Percentiles rank a stretch among this genome's conserved stretches.
Conservation (phyloP, 106 monocot genomes). For the Dendrobium catenatum region DNA sequence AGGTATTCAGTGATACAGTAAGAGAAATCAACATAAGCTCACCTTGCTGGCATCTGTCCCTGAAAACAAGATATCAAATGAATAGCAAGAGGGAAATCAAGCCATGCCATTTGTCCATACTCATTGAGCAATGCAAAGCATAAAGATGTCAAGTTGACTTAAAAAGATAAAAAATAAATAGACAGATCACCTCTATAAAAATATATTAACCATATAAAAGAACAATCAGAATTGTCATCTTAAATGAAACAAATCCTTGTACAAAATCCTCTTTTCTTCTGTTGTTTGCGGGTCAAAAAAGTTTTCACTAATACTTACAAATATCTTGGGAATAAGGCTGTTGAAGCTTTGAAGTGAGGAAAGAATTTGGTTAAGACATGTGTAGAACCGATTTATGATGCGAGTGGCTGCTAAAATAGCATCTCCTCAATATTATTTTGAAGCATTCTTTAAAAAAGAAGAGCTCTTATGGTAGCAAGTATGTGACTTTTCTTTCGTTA, state of each 20-base stretch:
- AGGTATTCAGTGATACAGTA: neutral
- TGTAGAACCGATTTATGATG: too few relatives aligned
- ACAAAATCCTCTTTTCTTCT: neutral
- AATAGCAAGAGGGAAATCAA: neutral
- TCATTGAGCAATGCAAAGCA: neutral
- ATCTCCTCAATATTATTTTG: too few relatives aligned
- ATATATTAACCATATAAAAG: neutral
- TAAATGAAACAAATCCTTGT: neutral
- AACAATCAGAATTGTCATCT: neutral
- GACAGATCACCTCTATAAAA: neutral
- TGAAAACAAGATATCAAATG: conserved; percentile 2
- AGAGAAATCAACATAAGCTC: neutral
- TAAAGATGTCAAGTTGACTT: neutral
- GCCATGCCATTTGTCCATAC: neutral
- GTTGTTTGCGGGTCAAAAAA: neutral
- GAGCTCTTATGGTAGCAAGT: too few relatives aligned
- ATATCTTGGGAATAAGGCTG: too few relatives aligned
- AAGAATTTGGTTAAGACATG: too few relatives aligned
- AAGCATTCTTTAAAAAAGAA: too few relatives aligned
- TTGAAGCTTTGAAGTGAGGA: too few relatives aligned
- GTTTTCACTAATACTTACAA: too few relatives aligned
- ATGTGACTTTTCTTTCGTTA: too few relatives aligned
- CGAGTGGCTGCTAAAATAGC: too few relatives aligned
- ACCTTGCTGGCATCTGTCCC: conserved; percentile 5
- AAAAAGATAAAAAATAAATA: neutral